These are phyloP conservation scores for Esteya vermicola DNA, from an alignment of 2,329 filamentous ascomycete species.

Conservation along the genomic window DNA sequence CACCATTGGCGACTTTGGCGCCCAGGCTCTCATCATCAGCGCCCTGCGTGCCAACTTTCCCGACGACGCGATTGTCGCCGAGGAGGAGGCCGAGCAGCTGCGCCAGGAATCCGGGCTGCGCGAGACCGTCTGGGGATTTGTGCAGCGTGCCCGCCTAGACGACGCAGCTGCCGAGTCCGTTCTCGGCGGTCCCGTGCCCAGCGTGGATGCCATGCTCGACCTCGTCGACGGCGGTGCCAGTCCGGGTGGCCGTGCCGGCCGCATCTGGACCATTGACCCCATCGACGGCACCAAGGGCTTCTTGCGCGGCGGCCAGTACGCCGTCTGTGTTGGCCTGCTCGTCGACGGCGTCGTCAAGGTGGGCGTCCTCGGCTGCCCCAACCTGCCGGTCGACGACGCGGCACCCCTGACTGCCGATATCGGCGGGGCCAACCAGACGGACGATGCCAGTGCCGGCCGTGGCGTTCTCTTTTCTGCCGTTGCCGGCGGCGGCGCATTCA, in stretches of 20 bases:
- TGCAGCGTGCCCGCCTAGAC: conserved; percentile 48
- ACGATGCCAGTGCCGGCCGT: conserved; percentile 58
- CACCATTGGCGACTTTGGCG: conserved; percentile 95
- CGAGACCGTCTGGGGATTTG: conserved; percentile 71
- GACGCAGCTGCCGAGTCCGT: conserved; percentile 42
- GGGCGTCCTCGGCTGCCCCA: conserved; percentile 88
- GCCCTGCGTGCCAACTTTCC: conserved; percentile 87
- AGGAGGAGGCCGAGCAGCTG: conserved; percentile 80
- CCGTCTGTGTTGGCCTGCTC: conserved; percentile 82
- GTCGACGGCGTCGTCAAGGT: conserved; percentile 89
- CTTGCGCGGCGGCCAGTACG: conserved; percentile 89
- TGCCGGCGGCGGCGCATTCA: conserved; percentile 63
- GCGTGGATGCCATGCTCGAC: conserved; percentile 40
- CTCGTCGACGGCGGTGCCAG: conserved; percentile 56
- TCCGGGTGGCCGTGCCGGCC: conserved; percentile 55
- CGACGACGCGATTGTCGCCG: conserved; percentile 77
- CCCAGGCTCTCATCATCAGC: conserved; percentile 88
- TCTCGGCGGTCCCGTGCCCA: conserved; percentile 48
- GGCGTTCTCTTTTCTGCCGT: conserved; percentile 86
- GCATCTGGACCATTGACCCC: conserved; percentile 93
- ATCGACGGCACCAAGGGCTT: conserved; percentile 98
- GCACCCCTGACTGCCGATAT: conserved; percentile 56
- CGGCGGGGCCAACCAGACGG: conserved; percentile 58
- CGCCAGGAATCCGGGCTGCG: conserved; percentile 56
- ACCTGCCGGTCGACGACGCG: conserved; percentile 77